Evolutionary conservation across 2,329 filamentous ascomycete genomes (phyloP).

Genomic region (Ophiostoma angusticollis): DNA sequence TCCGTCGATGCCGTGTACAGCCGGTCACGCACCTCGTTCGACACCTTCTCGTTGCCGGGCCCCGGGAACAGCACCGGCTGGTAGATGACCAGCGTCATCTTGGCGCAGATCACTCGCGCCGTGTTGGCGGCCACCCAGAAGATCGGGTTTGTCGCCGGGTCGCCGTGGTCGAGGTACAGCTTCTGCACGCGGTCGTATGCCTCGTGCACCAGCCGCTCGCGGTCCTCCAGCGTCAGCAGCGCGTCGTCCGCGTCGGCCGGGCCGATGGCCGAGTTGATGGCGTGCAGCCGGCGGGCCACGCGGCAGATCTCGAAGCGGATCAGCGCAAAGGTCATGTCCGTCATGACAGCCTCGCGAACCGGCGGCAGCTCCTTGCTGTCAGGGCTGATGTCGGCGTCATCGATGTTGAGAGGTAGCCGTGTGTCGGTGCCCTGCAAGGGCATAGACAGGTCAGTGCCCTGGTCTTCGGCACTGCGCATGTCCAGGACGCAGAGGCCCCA

Average conservation of each 20-base stretch:
- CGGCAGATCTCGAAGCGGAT: constrained; percentile 31
- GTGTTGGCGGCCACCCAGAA: constrained; percentile 38
- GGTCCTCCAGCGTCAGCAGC: constrained; percentile 27
- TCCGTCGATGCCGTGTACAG: constrained; percentile 39
- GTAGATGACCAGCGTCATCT: constrained; percentile 42
- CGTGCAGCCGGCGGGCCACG: constrained; percentile 27
- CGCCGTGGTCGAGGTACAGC: constrained; percentile 38
- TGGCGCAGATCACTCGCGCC: constrained; percentile 37
- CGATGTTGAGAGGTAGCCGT: constrained; percentile 42
- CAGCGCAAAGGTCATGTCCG: constrained; percentile 37
- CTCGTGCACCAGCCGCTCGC: constrained; percentile 24
- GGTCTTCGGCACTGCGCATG: constrained; percentile 45
- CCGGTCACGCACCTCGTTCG: constrained; percentile 21
- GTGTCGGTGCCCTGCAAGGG: constrained; percentile 37
- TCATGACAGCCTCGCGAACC: constrained; percentile 36
- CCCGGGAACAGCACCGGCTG: constrained; percentile 35
- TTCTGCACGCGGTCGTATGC: constrained; percentile 32
- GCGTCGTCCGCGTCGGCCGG: constrained; percentile 20
- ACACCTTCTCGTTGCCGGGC: constrained; percentile 21
- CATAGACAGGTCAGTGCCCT: constrained; percentile 39
- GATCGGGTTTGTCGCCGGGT: constrained; percentile 31
- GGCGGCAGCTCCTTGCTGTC: constrained; percentile 34
- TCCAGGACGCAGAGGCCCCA: constrained; percentile 49
- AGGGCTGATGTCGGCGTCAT: constrained; percentile 37
- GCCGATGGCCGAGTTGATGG: constrained; percentile 22